A percentile compares a stretch with the other conserved stretches of the same genome.
Evolutionary conservation across 768 basidiomycete genomes (phyloP).

Genomic region (Lentinula detonsa): DNA sequence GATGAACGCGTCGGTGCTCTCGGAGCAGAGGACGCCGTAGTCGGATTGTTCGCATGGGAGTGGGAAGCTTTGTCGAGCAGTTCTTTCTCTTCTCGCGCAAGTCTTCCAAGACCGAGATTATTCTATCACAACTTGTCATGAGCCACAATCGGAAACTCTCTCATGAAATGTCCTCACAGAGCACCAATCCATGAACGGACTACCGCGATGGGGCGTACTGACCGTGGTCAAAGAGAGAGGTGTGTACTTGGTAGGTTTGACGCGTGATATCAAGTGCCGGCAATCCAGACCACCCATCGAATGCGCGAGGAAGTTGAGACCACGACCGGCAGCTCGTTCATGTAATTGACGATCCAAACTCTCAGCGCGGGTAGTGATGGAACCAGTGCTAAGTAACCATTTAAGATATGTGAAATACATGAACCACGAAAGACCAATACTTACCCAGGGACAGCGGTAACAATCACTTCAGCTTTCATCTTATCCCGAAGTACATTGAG

Average conservation of each 20-base stretch:
- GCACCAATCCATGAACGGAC: conserved; percentile 99
- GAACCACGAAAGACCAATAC: conserved; percentile 17
- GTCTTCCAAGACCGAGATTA: conserved; percentile 85
- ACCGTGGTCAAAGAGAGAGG: conserved; percentile 87
- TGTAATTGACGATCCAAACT: conserved; percentile 70
- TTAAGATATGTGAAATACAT: background rate
- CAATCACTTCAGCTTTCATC: conserved; percentile 91
- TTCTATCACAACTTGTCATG: conserved; percentile 38
- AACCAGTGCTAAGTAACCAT: conserved; percentile 67
- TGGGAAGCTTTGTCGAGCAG: background rate
- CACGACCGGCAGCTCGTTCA: conserved; percentile 60
- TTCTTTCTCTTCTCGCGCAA: background rate
- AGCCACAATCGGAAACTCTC: background rate
- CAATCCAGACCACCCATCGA: conserved; percentile 99
- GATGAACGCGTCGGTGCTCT: conserved; percentile 28
- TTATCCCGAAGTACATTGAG: conserved; percentile 72
- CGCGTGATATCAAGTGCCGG: conserved; percentile 83
- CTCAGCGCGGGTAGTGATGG: conserved; percentile 74
- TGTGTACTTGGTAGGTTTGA: conserved; percentile 75
- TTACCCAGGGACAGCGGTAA: conserved; percentile 90
- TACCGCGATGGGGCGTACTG: conserved; percentile 91
- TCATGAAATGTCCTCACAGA: conserved; percentile 39
- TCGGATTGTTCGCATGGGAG: background rate
- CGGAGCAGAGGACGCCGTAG: conserved; percentile 1
- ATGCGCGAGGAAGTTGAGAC: conserved; percentile 91